These are phyloP conservation scores for Omphalotus guepiniiformis DNA, from an alignment of 768 basidiomycete genomes.

Conservation along the genomic window DNA sequence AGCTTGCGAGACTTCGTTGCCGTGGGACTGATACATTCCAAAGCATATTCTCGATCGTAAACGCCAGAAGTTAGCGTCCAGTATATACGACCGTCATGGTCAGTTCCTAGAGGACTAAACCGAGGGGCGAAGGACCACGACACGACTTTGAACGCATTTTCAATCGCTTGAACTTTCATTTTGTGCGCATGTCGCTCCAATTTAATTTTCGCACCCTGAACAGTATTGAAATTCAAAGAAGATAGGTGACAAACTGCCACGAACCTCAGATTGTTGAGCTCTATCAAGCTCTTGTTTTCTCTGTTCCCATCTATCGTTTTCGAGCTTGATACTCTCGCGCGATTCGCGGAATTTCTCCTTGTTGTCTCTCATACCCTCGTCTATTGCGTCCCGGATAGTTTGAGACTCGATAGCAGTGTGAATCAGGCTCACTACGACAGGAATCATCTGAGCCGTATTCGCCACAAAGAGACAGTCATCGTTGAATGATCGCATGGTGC, in stretches of 20 bases:
- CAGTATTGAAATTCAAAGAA: conserved; percentile 8
- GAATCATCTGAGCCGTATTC: conserved; percentile 59
- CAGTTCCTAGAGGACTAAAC: conserved; percentile 61
- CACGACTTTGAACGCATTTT: conserved; percentile 51
- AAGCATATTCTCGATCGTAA: conserved; percentile 50
- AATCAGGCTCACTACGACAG: conserved; percentile 58
- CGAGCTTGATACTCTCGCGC: conserved; percentile 49
- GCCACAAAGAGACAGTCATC: conserved; percentile 30
- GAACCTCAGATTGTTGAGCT: conserved; percentile 26
- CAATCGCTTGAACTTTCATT: conserved; percentile 42
- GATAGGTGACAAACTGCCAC: not conserved
- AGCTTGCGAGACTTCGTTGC: conserved; percentile 11
- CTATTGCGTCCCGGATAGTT: conserved; percentile 55
- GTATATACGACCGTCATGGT: conserved; percentile 62
- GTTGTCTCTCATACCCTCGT: conserved; percentile 48
- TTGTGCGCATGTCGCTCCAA: conserved; percentile 45
- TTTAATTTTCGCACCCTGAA: conserved; percentile 29
- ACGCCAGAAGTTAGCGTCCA: conserved; percentile 61
- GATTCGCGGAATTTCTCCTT: conserved; percentile 51
- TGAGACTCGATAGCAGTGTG: conserved; percentile 43
- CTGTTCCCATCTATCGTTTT: conserved; percentile 57
- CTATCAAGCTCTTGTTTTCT: conserved; percentile 31
- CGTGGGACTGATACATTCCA: conserved; percentile 27
- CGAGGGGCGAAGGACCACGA: conserved; percentile 45
- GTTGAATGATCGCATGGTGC: conserved; percentile 36